Evolutionary conservation across 345 rosid species (phyloP), one percentile per base, ranked within the genome.

Genomic region (Pugionium dolabratum): DNA sequence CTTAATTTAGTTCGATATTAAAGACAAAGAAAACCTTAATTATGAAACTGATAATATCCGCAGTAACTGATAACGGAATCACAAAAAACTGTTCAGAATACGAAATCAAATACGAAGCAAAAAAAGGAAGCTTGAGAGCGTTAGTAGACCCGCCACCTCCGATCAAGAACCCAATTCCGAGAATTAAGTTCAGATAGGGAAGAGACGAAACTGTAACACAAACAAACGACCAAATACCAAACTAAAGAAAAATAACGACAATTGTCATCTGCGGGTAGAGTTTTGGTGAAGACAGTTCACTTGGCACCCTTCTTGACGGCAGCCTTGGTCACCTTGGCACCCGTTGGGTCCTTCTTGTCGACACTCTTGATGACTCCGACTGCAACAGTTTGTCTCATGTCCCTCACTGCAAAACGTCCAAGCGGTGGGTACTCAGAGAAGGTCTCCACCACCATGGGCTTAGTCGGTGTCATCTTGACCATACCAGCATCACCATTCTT

Each of bases 271-370:
- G 62, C 62, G 54, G 69, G 10, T 30, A 30, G 37, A 39, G 11
- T 1, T 7, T 30, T 27, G 32, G 0, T 2, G 9, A 1, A 0
- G 18, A 8, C 3, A 68, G 66, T 80, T 87, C 85, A 87, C 75
- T 87, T 87, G 34, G 76, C 80, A 59, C 83, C 84, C 84, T 89
- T 89, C 90, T 89, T 89, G 36, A 69, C 89, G 1, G 95, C 95
- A 50, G 95, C 81, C 59, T 88, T 88, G 32, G 94, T 87, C n/a
- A 87, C 94, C 82, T 87, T 87, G 36, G 94, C 94, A 7, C 86
- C 86, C 0, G 61, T 2, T 0, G 94, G 88, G 30, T 87, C 94
- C 81, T 18, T 18, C 18, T 18, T 18, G 18, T 18, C 18, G 18
- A 18, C 18, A 18, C 18, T 18, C 18, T 18, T 87, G 70, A 85